These are phyloP conservation scores for Malassezia slooffiae DNA, from an alignment of 1,284 basidiomycete species.

Conservation along the genomic window DNA sequence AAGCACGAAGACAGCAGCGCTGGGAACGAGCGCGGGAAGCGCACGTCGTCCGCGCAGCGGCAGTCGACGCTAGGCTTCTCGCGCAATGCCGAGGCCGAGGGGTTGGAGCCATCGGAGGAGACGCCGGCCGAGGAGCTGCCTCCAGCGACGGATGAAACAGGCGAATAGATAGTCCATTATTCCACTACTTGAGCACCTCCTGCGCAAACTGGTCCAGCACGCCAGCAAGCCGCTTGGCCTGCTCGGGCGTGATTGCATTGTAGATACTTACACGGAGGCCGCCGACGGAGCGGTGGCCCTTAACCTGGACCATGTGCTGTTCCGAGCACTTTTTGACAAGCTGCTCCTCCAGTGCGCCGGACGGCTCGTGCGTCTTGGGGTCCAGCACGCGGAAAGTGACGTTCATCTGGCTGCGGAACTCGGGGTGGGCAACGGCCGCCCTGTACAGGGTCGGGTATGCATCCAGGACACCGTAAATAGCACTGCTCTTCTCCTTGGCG, in stretches of 20 bases:
- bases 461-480: slow-evolving; percentile 37
- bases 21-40: slow-evolving; percentile 2
- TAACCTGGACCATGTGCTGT: slow-evolving; percentile 32
- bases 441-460: slow-evolving; percentile 22
- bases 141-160: too few species aligned
- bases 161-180: too few species aligned
- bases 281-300: slow-evolving; percentile 35
- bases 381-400: slow-evolving; percentile 40
- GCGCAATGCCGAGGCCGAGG: too few species aligned
- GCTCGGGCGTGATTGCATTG: slow-evolving; percentile 79
- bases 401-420: slow-evolving; percentile 41
- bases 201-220: slow-evolving; percentile 50
- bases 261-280: slow-evolving; percentile 82
- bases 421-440: slow-evolving; percentile 30
- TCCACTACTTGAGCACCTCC: not conserved
- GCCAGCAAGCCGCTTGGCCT: slow-evolving; percentile 51
- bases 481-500: slow-evolving; percentile 18
- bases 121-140: too few species aligned
- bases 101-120: too few species aligned
- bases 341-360: slow-evolving; percentile 28
- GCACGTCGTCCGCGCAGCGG: slow-evolving; percentile 5
- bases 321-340: slow-evolving; percentile 32
- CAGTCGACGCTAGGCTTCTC: slow-evolving; percentile 13
- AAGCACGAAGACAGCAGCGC: too few species aligned
- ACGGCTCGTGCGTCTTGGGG: slow-evolving; percentile 19